These are phyloP conservation scores for Kodamaea fukazawae DNA, from an alignment of 805 yeast genomes.

Conservation along the genomic window DNA sequence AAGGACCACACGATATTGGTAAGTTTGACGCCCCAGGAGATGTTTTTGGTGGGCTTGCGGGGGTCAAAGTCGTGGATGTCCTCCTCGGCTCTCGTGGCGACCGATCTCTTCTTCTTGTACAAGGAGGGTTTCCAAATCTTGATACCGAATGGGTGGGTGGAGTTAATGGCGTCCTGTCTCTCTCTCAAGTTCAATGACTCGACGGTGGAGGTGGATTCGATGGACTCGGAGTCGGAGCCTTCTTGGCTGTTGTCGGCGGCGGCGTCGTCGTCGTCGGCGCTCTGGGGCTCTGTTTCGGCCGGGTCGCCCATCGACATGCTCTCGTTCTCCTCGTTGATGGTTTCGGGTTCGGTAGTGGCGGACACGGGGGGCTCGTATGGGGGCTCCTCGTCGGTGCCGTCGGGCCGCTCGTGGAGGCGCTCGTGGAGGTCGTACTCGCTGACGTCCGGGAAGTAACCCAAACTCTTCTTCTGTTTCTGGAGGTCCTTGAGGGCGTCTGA, in stretches of 20 bases:
- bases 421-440: slow-evolving; percentile 3
- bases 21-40: slow-evolving; percentile 59
- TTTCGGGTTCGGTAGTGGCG: background rate
- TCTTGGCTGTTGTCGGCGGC: slow-evolving; percentile 25
- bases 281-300: slow-evolving; percentile 9
- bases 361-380: background rate
- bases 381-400: background rate
- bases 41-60: slow-evolving; percentile 30
- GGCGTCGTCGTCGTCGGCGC: slow-evolving; percentile 6
- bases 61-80: slow-evolving; percentile 81
- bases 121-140: slow-evolving; percentile 98
- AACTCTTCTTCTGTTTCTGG: slow-evolving; percentile 16
- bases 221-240: slow-evolving; percentile 24
- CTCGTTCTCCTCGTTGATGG: background rate
- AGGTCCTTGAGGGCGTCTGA: slow-evolving; percentile 60
- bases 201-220: slow-evolving; percentile 31
- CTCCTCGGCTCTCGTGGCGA: slow-evolving; percentile 84
- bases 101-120: slow-evolving; percentile 89
- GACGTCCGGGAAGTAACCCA: slow-evolving; percentile 11
- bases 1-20: slow-evolving; percentile 74
- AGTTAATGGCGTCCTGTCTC: slow-evolving; percentile 93
- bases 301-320: background rate
- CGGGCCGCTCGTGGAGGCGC: background rate
- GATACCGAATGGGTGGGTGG: slow-evolving; percentile 97
- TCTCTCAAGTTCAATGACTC: slow-evolving; percentile 89